Evolutionary conservation across 2,329 filamentous ascomycete genomes (phyloP), one percentile per base, ranked within the genome.

Genomic region (Paraphoma sp.): DNA sequence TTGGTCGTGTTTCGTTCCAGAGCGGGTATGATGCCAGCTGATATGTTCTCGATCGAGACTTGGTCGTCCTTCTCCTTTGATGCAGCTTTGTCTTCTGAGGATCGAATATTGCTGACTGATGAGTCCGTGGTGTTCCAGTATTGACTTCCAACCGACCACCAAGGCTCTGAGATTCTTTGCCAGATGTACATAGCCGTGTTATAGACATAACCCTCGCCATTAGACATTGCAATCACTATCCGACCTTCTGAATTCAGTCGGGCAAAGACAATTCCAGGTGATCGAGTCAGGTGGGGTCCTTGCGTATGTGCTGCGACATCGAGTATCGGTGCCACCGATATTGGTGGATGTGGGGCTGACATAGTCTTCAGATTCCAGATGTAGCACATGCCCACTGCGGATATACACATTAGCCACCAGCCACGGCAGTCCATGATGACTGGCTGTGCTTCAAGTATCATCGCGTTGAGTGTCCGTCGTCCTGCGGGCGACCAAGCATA

Each of bases 61-160:
- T 80, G 72, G 51, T 84, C 78, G 8, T 81, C 78, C 51, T 81
- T 78, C 41, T 77, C 73, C 23, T 72, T 76, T 1, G 63, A 57
- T 7, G 60, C 56, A 10, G 53, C 55, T 23, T 69, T 67, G 33
- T 72, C 66, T 38, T 62, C 56, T 1, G 87, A 89, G 2, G 91
- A 87, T 63, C 92, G 88, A 38, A 97, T 78, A 48, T 93, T 91
- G 46, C 90, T 89, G 51, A 97, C 87, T 0, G 93, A 93, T 1
- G 92, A 93, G 70, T 97, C 95, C 51, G 93, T 96, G 0, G 93
- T 96, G 76, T 99, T 98, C 96, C 95, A 99, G 76, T 99, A 99
- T 74, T 99, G 95, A 66, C 92, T 96, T 16, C 93, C 93, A 0
- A 98, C 93, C 0, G 94, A 94, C 93, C 95, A 99, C 95, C 95